Conservation (phyloP, 345 rosid species). For the Bretschneidera sinensis region DNA sequence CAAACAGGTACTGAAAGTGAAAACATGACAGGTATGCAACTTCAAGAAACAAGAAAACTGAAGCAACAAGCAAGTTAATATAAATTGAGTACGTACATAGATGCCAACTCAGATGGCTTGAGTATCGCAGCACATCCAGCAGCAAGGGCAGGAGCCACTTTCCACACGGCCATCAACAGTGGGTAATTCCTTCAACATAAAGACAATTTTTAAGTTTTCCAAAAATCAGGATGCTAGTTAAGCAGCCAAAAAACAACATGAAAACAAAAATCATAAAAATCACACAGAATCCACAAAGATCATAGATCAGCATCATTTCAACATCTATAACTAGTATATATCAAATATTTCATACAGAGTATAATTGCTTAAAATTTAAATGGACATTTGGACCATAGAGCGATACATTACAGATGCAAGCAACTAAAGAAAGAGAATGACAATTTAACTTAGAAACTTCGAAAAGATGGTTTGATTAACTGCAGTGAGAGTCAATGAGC, state of each 20-base stretch:
- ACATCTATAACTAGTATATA: neutral
- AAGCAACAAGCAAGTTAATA: conserved; percentile 6
- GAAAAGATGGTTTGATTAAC: too few species aligned
- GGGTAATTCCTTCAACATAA: conserved; percentile 86
- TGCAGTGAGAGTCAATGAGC: too few species aligned
- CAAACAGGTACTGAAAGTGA: conserved; percentile 78
- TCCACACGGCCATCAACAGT: conserved; percentile 89
- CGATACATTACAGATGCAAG: neutral
- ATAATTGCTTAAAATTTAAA: too few species aligned
- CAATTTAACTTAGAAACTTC: too few species aligned
- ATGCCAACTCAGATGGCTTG: conserved; percentile 88
- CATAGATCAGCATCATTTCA: neutral
- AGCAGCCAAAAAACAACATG: too few species aligned
- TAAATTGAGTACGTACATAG: conserved; percentile 50
- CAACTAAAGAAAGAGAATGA: neutral
- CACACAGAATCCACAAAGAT: too few species aligned
- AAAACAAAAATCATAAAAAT: neutral
- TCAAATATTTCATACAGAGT: neutral
- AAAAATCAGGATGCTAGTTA: too few species aligned
- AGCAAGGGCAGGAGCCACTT: conserved; percentile 98
- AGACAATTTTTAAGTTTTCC: conserved; percentile 5
- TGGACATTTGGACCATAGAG: too few species aligned
- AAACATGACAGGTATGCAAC: conserved; percentile 12
- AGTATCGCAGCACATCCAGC: conserved; percentile 94
- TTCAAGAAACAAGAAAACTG: conserved; percentile 9